Evolutionary conservation across 768 basidiomycete genomes (phyloP).

Genomic region (Psilocybe subaeruginosa): DNA sequence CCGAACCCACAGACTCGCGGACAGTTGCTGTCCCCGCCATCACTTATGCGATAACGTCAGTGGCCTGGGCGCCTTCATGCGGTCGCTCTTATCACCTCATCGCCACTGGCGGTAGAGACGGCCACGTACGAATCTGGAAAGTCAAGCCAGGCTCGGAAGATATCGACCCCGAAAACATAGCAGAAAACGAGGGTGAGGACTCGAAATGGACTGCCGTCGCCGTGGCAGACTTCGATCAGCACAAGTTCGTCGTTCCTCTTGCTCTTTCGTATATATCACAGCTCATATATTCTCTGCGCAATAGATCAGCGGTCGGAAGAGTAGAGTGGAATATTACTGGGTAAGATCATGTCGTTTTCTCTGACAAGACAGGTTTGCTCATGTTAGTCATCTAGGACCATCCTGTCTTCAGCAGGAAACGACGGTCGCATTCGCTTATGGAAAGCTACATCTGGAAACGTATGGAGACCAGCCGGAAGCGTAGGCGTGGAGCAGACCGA

Average conservation of each 20-base stretch:
- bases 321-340: conserved; percentile 97
- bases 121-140: conserved; percentile 89
- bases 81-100: conserved; percentile 94
- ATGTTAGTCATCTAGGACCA: conserved; percentile 53
- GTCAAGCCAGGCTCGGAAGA: conserved; percentile 63
- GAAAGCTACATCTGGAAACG: conserved; percentile 83
- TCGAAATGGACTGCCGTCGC: conserved; percentile 71
- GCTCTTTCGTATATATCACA: background rate
- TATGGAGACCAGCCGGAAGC: conserved; percentile 84
- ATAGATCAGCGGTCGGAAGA: conserved; percentile 72
- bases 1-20: conserved; percentile 10
- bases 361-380: background rate
- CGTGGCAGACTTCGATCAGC: conserved; percentile 88
- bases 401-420: conserved; percentile 83
- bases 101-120: conserved; percentile 88
- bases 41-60: conserved; percentile 72
- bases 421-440: conserved; percentile 82
- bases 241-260: conserved; percentile 53
- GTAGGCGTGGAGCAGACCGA: conserved; percentile 79
- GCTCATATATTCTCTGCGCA: background rate
- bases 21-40: conserved; percentile 33
- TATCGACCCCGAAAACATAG: conserved; percentile 33
- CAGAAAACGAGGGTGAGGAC: conserved; percentile 46
- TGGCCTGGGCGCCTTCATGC: conserved; percentile 94
- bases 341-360: conserved; percentile 37